Evolutionary conservation across 495 filamentous ascomycete species (phyloP), one percentile per base, ranked within the genome.

Genomic region (Emericellopsis terricola): DNA sequence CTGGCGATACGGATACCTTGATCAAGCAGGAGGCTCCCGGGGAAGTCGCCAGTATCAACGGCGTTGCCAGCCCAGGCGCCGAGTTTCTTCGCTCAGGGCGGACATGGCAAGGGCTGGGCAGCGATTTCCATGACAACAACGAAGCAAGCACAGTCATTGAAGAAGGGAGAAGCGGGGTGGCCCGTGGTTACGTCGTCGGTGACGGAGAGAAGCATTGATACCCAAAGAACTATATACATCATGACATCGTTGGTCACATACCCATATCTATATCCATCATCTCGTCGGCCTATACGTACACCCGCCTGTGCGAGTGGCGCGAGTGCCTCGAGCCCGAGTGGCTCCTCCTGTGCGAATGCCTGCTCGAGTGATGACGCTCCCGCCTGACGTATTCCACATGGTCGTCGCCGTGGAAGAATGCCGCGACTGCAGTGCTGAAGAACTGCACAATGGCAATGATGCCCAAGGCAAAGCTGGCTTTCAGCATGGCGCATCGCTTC

Each of bases 71-170:
- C 16, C 91, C 91, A 3, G 89, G 79, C 1, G 89, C 91, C 3
- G 80, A 93, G 53, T 94, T 71, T 46, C 51, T 97, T 38, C 68
- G 73, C 28, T 78, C 74, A 8, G 78, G 85, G 44, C 55, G 89
- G 37, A 91, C 78, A 5, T 99, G 89, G 89, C 79, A 74, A 49
- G 89, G 89, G 0, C 53, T 99, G 18, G 91, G 89, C 0, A 91
- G 76, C 38, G 89, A 97, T 51, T 89, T 83, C 39, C 6, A 6
- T 11, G 64, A 66, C 28, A 64, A 75, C 19, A 61, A 60, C 31
- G 76, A 83, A 44, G 72, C 78, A 15, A 64, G 63, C 28, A 69
- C 77, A 8, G 64, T 69, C 9, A 61, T 71, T 8, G 80, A 92
- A 49, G 74, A 91, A 51, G 89, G 89, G 17, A 75, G 83, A 49